Evolutionary conservation across 257 asterid genomes (phyloP).

Genomic region (Prunella vulgaris): DNA sequence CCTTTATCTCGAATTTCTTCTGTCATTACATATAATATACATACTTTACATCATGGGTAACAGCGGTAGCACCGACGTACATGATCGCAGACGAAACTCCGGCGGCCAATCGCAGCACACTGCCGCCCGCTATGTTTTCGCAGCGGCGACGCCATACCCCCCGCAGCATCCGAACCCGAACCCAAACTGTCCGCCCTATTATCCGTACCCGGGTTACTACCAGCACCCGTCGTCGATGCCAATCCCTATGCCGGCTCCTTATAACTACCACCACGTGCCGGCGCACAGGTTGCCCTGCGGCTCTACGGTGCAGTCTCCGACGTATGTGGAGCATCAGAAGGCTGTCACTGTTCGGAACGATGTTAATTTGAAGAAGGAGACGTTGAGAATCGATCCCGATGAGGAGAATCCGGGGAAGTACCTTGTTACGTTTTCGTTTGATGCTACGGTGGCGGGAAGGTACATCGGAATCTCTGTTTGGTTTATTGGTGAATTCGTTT

Average conservation of each 20-base stretch:
- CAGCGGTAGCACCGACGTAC: constrained; percentile 39
- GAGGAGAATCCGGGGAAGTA: constrained; percentile 65
- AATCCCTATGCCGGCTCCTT: constrained; percentile 47
- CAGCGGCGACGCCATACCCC: constrained; percentile 60
- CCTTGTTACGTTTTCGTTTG: constrained; percentile 61
- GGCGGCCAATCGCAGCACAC: constrained; percentile 41
- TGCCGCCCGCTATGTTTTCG: constrained; percentile 41
- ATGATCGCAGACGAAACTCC: constrained; percentile 38
- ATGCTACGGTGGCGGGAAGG: constrained; percentile 92
- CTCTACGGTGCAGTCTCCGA: constrained; percentile 40
- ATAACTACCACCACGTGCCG: constrained; percentile 55
- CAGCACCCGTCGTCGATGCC: constrained; percentile 46
- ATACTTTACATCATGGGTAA: constrained; percentile 46
- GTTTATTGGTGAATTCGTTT: background rate
- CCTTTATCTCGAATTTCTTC: background rate
- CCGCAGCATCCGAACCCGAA: constrained; percentile 35
- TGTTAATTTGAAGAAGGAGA: constrained; percentile 91
- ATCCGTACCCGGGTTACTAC: constrained; percentile 55
- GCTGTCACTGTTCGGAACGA: constrained; percentile 91
- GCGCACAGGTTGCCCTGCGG: constrained; percentile 44
- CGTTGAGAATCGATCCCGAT: constrained; percentile 71
- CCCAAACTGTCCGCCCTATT: constrained; percentile 42
- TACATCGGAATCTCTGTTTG: constrained; percentile 11
- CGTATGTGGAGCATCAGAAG: constrained; percentile 81
- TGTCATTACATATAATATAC: background rate